phyloP scores from a whole-genome alignment of 1,139 yeast species.

The Suhomyces anneliseae region DNA sequence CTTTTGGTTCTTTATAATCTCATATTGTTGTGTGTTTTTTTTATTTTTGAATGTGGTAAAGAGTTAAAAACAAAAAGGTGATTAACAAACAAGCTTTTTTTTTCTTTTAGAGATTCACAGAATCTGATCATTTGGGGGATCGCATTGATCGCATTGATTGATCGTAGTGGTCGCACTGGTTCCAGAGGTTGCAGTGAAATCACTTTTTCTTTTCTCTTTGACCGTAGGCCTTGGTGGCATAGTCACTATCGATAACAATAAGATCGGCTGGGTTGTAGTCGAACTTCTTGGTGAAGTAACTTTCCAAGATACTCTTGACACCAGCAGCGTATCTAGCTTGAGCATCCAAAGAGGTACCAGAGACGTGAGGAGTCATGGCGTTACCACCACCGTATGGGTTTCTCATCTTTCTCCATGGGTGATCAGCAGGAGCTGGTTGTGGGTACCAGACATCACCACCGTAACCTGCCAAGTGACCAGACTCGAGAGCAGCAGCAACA shows the following conservation, averaged over 20 bases:
- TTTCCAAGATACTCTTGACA: conserved; percentile 60
- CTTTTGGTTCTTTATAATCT: too few species aligned
- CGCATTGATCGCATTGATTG: too few species aligned
- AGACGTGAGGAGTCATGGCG: conserved; percentile 83
- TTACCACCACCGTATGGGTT: conserved; percentile 73
- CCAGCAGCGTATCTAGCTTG: conserved; percentile 74
- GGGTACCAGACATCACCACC: conserved; percentile 87
- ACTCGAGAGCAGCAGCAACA: conserved; percentile 69
- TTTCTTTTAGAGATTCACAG: too few species aligned
- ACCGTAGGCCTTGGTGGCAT: conserved; percentile 75
- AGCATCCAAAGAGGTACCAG: conserved; percentile 81
- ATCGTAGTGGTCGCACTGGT: too few species aligned
- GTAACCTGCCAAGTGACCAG: conserved; percentile 73
- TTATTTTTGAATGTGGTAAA: too few species aligned
- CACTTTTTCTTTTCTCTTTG: conserved; percentile 30
- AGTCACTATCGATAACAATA: conserved; percentile 69
- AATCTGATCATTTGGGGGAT: too few species aligned
- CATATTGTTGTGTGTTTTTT: too few species aligned
- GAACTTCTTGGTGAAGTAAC: conserved; percentile 59
- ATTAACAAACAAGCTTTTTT: too few species aligned
- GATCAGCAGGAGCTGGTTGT: conserved; percentile 76
- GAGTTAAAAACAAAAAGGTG: too few species aligned
- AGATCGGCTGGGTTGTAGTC: conserved; percentile 76
- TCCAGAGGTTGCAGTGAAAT: background rate
- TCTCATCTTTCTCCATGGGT: conserved; percentile 74